Percentiles rank a stretch among this genome's conserved stretches.
phyloP scores from a whole-genome alignment of 805 yeast genomes.

The Starmerella scarabaei region DNA sequence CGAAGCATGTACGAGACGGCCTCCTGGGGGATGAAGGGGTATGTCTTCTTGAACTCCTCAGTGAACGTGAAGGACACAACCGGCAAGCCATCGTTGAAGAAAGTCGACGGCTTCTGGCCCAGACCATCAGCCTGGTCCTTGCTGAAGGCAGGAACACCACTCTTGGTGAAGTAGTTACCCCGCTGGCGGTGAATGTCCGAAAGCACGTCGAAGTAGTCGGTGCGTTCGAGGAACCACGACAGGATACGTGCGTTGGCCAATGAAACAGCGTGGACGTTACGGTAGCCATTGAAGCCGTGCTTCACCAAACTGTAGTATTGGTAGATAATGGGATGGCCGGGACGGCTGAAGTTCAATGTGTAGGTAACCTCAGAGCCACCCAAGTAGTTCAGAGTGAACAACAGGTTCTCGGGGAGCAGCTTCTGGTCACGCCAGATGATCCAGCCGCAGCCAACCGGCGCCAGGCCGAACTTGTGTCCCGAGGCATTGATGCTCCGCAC shows the following conservation, averaged over 20 bases:
- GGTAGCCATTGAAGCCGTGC: constrained; percentile 62
- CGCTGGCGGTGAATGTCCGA: constrained; percentile 61
- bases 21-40: constrained; percentile 75
- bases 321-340: constrained; percentile 81
- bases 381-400: constrained; percentile 66
- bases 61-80: constrained; percentile 77
- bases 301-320: constrained; percentile 73
- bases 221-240: constrained; percentile 46
- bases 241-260: constrained; percentile 60
- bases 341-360: constrained; percentile 78
- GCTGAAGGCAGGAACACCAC: constrained; percentile 14
- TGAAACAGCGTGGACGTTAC: constrained; percentile 46
- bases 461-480: constrained; percentile 86
- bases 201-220: constrained; percentile 56
- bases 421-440: constrained; percentile 60
- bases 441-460: constrained; percentile 91
- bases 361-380: constrained; percentile 85
- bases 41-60: constrained; percentile 39
- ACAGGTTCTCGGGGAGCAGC: constrained; percentile 55
- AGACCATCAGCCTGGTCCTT: constrained; percentile 24
- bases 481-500: constrained; percentile 79
- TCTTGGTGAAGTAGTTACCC: constrained; percentile 27
- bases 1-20: constrained; percentile 60
- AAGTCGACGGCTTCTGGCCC: constrained; percentile 9
- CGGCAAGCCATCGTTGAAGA: constrained; percentile 67